A percentile compares a stretch with the other conserved stretches of the same genome.
phyloP scores from a whole-genome alignment of 345 rosid species.

The Leavenworthia alabamica region DNA sequence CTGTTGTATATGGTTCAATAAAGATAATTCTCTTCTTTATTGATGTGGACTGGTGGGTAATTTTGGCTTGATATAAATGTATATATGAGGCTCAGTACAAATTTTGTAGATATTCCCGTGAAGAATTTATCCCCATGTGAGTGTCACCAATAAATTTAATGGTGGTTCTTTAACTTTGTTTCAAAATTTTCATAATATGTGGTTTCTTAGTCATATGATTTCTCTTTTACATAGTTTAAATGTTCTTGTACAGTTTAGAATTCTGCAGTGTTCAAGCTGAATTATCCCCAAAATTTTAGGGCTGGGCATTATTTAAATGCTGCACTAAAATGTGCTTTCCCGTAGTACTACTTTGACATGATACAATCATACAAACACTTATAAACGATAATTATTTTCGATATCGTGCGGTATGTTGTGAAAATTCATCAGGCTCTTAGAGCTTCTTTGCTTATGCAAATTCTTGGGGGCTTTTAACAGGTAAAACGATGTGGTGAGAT shows the following conservation, averaged over 20 bases:
- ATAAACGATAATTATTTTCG: not conserved
- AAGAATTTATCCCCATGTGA: not conserved
- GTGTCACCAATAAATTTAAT: not conserved
- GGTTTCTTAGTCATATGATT: not conserved
- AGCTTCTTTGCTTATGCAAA: conserved; percentile 17
- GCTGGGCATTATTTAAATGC: not conserved
- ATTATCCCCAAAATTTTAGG: not conserved
- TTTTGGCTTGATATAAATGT: not conserved
- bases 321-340: not conserved
- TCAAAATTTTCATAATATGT: not conserved
- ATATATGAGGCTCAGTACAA: not conserved
- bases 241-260: not conserved
- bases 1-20: not conserved
- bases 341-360: not conserved
- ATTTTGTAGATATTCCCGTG: conserved; percentile 34
- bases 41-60: not conserved
- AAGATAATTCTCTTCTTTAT: not conserved
- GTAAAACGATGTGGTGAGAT: conserved; percentile 94
- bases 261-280: not conserved
- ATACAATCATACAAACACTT: too few species aligned
- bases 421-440: not conserved
- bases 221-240: not conserved
- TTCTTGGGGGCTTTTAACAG: conserved; percentile 38
- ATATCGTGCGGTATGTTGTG: not conserved
- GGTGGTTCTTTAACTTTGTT: not conserved